Conservation (phyloP, 148 eudicot genomes). For the Silene uniflora region DNA sequence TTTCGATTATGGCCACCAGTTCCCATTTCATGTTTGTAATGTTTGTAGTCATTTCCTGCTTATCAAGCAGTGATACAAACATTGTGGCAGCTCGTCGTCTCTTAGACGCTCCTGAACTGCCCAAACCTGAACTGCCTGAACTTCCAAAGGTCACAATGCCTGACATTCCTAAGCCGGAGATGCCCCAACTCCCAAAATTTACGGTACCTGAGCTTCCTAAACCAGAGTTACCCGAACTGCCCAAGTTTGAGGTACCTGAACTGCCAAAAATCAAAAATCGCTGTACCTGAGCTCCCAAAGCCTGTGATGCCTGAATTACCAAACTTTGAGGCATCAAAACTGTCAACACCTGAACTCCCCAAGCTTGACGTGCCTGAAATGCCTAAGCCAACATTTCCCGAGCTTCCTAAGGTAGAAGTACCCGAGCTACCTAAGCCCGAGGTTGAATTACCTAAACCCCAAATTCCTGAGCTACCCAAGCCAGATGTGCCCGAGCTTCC, state of each 20-base stretch:
- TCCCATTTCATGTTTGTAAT: background rate
- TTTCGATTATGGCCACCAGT: background rate
- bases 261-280: background rate
- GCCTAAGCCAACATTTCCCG: background rate
- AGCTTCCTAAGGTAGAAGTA: slow-evolving; percentile 13
- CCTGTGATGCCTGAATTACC: slow-evolving; percentile 11
- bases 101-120: slow-evolving; percentile 10
- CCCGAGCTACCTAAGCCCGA: slow-evolving; percentile 9
- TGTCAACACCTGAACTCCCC: background rate
- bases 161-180: slow-evolving; percentile 11
- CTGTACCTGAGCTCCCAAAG: slow-evolving; percentile 3
- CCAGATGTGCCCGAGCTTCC: slow-evolving; percentile 12
- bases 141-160: slow-evolving; percentile 10
- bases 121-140: background rate
- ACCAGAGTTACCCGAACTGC: too few species aligned
- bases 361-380: too few species aligned
- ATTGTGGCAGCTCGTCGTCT: too few species aligned
- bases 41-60: slow-evolving; percentile 8
- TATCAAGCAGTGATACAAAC: too few species aligned
- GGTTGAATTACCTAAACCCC: slow-evolving; percentile 3
- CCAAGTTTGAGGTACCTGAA: slow-evolving; percentile 2
- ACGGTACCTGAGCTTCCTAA: too few species aligned
- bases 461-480: slow-evolving; percentile 3
- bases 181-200: too few species aligned
- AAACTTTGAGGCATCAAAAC: background rate